Evolutionary conservation across 371 early-diverging fungal genomes (phyloP).

Genomic region (Syncephalastrum racemosum): DNA sequence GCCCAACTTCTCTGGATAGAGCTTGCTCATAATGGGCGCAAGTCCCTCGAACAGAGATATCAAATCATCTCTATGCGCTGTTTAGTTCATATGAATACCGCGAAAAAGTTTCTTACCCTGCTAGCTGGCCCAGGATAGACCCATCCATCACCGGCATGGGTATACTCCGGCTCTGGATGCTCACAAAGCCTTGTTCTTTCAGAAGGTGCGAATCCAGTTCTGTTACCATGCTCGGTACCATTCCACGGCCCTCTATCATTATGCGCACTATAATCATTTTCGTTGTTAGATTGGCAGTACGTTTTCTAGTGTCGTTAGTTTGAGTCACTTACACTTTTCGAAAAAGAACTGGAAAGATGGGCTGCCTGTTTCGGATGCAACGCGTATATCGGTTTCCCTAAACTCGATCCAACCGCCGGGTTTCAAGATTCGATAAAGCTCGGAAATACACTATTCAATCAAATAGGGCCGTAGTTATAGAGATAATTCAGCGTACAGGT

Average conservation of each 20-base stretch:
- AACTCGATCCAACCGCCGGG: constrained; percentile 39
- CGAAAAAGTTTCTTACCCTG: background rate
- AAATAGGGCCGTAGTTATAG: constrained; percentile 29
- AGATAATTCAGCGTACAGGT: constrained; percentile 32
- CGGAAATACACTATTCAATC: constrained; percentile 10
- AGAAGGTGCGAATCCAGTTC: constrained; percentile 1
- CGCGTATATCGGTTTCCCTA: constrained; percentile 28
- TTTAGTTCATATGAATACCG: background rate
- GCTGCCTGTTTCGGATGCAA: background rate
- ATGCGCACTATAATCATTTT: background rate
- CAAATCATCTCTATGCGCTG: background rate
- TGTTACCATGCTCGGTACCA: background rate
- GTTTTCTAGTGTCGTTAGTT: background rate
- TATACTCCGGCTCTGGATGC: background rate
- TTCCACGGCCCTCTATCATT: background rate
- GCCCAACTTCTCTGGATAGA: background rate
- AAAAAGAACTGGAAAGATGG: no score
- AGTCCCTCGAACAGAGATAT: background rate
- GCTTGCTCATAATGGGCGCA: constrained; percentile 2
- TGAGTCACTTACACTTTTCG: no score
- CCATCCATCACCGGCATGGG: constrained; percentile 3
- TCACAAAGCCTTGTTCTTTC: constrained; percentile 5
- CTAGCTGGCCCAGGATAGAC: background rate
- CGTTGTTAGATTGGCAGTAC: background rate
- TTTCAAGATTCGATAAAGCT: constrained; percentile 37